A percentile compares a stretch with the other conserved stretches of the same genome.
Evolutionary conservation across 1,284 basidiomycete genomes (phyloP).

Genomic region (Ceratobasidium sp.): DNA sequence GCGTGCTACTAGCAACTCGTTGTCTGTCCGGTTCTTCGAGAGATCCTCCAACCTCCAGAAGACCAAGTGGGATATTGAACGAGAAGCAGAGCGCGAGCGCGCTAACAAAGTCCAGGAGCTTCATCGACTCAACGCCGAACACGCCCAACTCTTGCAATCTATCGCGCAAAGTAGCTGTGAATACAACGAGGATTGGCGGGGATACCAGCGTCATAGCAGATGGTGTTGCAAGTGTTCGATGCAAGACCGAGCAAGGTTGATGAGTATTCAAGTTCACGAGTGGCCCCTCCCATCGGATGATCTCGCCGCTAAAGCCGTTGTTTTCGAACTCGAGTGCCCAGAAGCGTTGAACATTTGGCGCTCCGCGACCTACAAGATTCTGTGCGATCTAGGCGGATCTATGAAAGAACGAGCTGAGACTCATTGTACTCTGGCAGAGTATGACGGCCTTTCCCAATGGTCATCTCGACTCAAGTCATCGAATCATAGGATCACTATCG

Average conservation of each 20-base stretch:
- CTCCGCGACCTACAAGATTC: conserved; percentile 55
- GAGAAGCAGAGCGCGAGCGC: conserved; percentile 45
- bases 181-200: neutral
- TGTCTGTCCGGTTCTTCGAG: conserved; percentile 53
- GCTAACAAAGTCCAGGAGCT: conserved; percentile 50
- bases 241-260: conserved; percentile 43
- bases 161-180: neutral
- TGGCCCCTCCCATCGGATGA: conserved; percentile 60
- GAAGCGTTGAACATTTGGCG: conserved; percentile 59
- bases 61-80: conserved; percentile 52
- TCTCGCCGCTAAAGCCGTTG: conserved; percentile 50
- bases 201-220: neutral
- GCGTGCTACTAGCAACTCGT: conserved; percentile 38
- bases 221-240: conserved; percentile 55
- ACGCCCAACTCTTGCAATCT: conserved; percentile 36
- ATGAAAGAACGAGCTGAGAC: neutral
- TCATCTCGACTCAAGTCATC: neutral
- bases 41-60: conserved; percentile 44
- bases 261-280: conserved; percentile 59
- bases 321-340: conserved; percentile 62
- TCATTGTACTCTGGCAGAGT: neutral
- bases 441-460: neutral
- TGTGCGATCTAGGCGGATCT: conserved; percentile 5
- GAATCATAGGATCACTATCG: conserved; percentile 51
- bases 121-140: conserved; percentile 36